Conservation (phyloP, 202 grass and related monocot species). For the Bolboschoenoplectus hybrid region DNA sequence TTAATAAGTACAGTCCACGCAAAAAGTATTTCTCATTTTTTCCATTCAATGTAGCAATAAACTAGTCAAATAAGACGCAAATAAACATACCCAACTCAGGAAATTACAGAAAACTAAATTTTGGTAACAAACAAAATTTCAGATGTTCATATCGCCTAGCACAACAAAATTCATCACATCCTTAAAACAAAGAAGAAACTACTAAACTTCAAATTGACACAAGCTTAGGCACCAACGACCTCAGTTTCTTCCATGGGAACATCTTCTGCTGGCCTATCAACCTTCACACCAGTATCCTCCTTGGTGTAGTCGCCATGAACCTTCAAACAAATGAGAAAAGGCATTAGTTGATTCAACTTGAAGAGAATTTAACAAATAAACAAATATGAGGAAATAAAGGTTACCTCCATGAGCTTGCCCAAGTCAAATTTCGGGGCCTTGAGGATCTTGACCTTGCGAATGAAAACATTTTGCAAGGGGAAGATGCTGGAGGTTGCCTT, state of each 20-base stretch:
- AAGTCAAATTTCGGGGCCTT: slow-evolving; percentile 78
- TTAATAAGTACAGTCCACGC: background rate
- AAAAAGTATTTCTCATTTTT: background rate
- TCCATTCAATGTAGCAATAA: background rate
- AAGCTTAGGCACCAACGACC: slow-evolving; percentile 46
- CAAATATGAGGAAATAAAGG: background rate
- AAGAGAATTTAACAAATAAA: background rate
- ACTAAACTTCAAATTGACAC: slow-evolving; percentile 20
- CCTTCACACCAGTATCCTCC: slow-evolving; percentile 62
- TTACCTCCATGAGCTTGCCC: slow-evolving; percentile 83
- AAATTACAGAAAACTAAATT: slow-evolving; percentile 17
- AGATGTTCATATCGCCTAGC: slow-evolving; percentile 22
- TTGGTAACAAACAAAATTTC: slow-evolving; percentile 27
- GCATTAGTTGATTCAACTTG: slow-evolving; percentile 16
- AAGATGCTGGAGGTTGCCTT: slow-evolving; percentile 63
- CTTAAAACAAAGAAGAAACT: slow-evolving; percentile 18
- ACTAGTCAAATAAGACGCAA: slow-evolving; percentile 17
- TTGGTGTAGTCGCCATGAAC: slow-evolving; percentile 78
- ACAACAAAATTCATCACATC: slow-evolving; percentile 18
- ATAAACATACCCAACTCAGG: background rate
- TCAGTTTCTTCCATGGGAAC: slow-evolving; percentile 46
- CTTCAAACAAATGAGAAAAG: slow-evolving; percentile 25
- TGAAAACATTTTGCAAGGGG: slow-evolving; percentile 71
- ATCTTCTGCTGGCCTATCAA: slow-evolving; percentile 62
- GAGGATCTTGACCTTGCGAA: slow-evolving; percentile 79